Base-by-base conservation (phyloP, 805 yeast species). In the Candida parachauliodes region DNA sequence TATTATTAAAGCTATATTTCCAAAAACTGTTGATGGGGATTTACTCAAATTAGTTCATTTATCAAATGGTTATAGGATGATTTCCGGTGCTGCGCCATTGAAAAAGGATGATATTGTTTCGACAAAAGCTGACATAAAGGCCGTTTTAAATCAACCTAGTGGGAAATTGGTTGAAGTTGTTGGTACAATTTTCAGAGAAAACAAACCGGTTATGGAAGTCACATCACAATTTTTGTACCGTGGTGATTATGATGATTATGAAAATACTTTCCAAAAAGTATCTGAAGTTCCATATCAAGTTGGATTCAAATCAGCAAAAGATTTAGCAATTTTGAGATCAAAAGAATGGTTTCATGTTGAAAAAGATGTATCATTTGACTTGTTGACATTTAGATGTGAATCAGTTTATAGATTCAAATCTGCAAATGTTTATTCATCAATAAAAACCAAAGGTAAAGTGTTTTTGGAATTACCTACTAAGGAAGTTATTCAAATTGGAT, bases 261-360 rank as follows among this genome's bases (percentile, higher is more conserved):
- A 82, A 59, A 88, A 88, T 72, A 88, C 98, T 29, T 93, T 93
- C 81, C 83, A 86, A 65, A 85, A 86, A 66, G 78, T 77, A 45
- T 70, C 78, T 40, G 98, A 93, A 68, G 80, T 88, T 44, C 96
- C 97, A 41, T 85, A 81, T 56, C 83, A 89, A 68, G 71, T 93
- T 44, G 59, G 75, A 25, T 70, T 93, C 57, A 72, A 73, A 45
- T 65, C 91, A 34, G 72, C 86, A 32, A 88, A 87, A 72, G 98
- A 93, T 57, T 82, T 88, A 51, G 96, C 98, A 35, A 88, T 93
- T 42, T 76, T 93, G 63, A 78, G 79, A 56, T 87, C 98, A 18
- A 93, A 93, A 75, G 98, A 93, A 68, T 93, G 99, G 98, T 91
- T 94, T 79, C 88, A 87, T 57, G 74, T 86, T 51, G 84, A 81